Percentiles rank a stretch among this genome's conserved stretches.
Evolutionary conservation across 2,329 filamentous ascomycete genomes (phyloP).

Genomic region (Davidsoniella eucalypti): DNA sequence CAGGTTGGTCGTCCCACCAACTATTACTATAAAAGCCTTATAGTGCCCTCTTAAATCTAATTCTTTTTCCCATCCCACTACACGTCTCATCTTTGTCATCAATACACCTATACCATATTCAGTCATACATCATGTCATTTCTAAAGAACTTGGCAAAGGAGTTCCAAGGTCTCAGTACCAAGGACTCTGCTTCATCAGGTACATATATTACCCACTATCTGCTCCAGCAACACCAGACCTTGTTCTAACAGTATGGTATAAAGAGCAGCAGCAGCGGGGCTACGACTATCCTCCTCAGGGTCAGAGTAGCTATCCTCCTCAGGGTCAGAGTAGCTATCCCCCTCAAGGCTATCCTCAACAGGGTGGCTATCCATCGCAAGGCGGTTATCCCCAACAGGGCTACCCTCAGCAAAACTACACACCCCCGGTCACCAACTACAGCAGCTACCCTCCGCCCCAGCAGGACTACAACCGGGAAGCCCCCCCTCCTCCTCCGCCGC

Average conservation of each 20-base stretch:
- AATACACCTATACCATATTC: not conserved
- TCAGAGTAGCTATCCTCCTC: constrained; percentile 5
- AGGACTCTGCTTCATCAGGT: constrained; percentile 8
- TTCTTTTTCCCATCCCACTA: not conserved
- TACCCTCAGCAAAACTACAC: constrained; percentile 7
- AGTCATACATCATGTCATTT: constrained; percentile 25
- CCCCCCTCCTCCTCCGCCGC: constrained; percentile 13
- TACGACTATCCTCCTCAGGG: constrained; percentile 7
- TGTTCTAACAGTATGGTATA: not conserved
- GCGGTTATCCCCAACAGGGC: not conserved
- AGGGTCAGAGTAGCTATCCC: constrained; percentile 3
- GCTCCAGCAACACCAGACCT: not conserved
- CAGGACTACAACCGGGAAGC: constrained; percentile 7
- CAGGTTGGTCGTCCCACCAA: no score
- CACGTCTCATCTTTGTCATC: not conserved
- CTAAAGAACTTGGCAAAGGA: constrained; percentile 27
- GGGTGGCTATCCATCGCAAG: not conserved
- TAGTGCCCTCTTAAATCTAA: not conserved
- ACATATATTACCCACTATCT: not conserved
- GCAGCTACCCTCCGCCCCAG: constrained; percentile 6
- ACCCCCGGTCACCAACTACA: constrained; percentile 15
- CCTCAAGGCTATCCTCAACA: not conserved
- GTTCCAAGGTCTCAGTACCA: constrained; percentile 31
- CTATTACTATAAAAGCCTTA: no score
- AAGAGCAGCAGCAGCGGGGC: not conserved